These are phyloP conservation scores for Didymella pinodella DNA, from an alignment of 2,329 filamentous ascomycete genomes.

Conservation along the genomic window DNA sequence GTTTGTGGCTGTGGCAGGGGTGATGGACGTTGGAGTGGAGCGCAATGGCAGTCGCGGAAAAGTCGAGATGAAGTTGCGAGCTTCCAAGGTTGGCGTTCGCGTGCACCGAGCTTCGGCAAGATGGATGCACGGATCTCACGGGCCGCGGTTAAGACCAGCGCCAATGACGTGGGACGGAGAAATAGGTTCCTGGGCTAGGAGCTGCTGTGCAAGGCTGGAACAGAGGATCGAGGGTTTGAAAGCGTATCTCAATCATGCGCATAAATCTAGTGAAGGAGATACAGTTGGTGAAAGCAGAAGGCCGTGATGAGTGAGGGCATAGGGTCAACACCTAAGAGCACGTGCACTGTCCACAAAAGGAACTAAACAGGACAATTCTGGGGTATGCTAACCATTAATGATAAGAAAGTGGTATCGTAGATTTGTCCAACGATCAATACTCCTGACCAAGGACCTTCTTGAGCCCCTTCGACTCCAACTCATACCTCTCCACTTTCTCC, in stretches of 20 bases:
- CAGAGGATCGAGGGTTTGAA: background rate
- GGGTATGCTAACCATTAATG: background rate
- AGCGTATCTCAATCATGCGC: too few species aligned
- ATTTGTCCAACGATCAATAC: constrained; percentile 22
- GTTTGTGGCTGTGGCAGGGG: constrained; percentile 23
- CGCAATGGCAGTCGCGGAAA: constrained; percentile 36
- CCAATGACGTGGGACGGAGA: constrained; percentile 27
- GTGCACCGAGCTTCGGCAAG: constrained; percentile 23
- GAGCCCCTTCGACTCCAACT: constrained; percentile 73
- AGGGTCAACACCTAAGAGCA: constrained; percentile 5
- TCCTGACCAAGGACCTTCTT: constrained; percentile 74
- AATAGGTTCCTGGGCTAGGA: constrained; percentile 16
- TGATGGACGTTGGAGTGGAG: constrained; percentile 24
- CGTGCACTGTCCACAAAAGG: background rate
- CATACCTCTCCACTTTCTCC: constrained; percentile 74
- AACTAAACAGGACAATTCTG: background rate
- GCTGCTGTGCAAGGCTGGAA: constrained; percentile 3
- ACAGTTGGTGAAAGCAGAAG: background rate
- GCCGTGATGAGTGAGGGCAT: background rate
- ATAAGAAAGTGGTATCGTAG: constrained; percentile 16
- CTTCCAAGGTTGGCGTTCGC: constrained; percentile 19
- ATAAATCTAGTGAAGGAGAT: too few species aligned
- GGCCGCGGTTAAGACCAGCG: constrained; percentile 14
- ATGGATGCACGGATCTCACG: constrained; percentile 20
- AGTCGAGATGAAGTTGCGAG: constrained; percentile 23